phyloP scores from a whole-genome alignment of 148 eudicot genomes.

The Chenopodium suecicum region DNA sequence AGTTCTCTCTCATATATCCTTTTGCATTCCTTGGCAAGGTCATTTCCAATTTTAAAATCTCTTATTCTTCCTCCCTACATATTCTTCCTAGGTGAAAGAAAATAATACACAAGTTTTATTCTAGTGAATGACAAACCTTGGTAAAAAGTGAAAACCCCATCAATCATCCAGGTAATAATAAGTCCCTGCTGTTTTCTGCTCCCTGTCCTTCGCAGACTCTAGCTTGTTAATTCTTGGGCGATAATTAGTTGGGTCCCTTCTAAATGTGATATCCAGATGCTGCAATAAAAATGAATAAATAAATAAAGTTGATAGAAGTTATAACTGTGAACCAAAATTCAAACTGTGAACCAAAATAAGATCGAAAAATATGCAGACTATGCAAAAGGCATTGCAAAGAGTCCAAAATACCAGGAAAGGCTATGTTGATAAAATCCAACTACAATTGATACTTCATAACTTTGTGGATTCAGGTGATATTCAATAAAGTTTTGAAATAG shows the following conservation, averaged over 20 bases:
- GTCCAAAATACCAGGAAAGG: not conserved
- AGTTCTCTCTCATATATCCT: no score
- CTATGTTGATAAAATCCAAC: not conserved
- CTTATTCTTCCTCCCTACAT: no score
- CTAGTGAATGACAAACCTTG: constrained; percentile 29
- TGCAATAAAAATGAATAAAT: constrained; percentile 31
- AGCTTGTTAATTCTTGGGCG: constrained; percentile 86
- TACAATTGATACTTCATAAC: not conserved
- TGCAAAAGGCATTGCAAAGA: not conserved
- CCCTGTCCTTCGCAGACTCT: constrained; percentile 91
- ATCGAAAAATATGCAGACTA: not conserved
- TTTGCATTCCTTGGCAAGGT: no score
- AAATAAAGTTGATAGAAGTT: not conserved
- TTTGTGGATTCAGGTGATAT: not conserved
- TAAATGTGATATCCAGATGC: constrained; percentile 87
- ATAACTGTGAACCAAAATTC: not conserved
- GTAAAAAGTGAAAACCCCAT: constrained; percentile 10
- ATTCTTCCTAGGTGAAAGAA: no score
- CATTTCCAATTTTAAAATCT: no score
- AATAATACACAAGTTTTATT: not conserved
- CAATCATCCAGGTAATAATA: constrained; percentile 85
- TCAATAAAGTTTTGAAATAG: not conserved
- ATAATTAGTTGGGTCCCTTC: constrained; percentile 86
- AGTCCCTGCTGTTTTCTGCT: constrained; percentile 89
- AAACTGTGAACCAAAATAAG: not conserved